phyloP scores from a whole-genome alignment of 78 protist species.

The Acrasis kona region DNA sequence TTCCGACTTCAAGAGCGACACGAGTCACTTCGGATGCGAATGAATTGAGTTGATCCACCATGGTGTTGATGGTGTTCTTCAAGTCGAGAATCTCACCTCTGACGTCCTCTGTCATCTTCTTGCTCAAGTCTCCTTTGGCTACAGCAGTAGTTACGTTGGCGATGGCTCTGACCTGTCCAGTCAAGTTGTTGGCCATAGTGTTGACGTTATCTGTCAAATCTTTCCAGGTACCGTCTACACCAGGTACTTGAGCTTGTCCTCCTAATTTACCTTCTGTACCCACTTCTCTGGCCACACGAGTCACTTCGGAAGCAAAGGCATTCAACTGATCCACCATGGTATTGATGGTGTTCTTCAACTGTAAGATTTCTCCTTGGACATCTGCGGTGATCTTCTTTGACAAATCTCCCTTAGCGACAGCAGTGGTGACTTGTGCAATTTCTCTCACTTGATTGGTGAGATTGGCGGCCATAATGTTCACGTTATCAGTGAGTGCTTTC shows the following conservation, averaged over 20 bases:
- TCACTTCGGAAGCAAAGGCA: too few relatives aligned
- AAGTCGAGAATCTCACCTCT: too few relatives aligned
- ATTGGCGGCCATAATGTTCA: conserved; percentile 40
- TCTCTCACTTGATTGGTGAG: conserved; percentile 37
- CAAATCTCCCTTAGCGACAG: conserved; percentile 35
- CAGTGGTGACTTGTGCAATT: conserved; percentile 47
- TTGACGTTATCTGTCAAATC: conserved; percentile 36
- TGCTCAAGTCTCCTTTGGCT: conserved; percentile 31
- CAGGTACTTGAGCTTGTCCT: too few relatives aligned
- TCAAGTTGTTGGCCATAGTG: too few relatives aligned
- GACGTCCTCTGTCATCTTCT: too few relatives aligned
- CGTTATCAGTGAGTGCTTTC: conserved; percentile 28
- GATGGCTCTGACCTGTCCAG: conserved; percentile 27
- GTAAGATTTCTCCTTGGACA: too few relatives aligned
- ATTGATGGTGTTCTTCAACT: conserved; percentile 34
- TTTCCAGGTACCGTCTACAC: conserved; percentile 26
- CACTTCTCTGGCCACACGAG: conserved; percentile 38
- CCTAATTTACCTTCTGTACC: too few relatives aligned
- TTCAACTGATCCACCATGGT: too few relatives aligned
- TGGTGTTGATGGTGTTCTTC: conserved; percentile 38
- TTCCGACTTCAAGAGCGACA: conserved; percentile 35
- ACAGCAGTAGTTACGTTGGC: too few relatives aligned
- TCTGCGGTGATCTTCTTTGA: conserved; percentile 40
- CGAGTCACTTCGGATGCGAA: too few relatives aligned
- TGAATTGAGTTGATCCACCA: too few relatives aligned